These are phyloP conservation scores for Hypsizygus marmoreus DNA, from an alignment of 768 basidiomycete genomes.

Conservation along the genomic window DNA sequence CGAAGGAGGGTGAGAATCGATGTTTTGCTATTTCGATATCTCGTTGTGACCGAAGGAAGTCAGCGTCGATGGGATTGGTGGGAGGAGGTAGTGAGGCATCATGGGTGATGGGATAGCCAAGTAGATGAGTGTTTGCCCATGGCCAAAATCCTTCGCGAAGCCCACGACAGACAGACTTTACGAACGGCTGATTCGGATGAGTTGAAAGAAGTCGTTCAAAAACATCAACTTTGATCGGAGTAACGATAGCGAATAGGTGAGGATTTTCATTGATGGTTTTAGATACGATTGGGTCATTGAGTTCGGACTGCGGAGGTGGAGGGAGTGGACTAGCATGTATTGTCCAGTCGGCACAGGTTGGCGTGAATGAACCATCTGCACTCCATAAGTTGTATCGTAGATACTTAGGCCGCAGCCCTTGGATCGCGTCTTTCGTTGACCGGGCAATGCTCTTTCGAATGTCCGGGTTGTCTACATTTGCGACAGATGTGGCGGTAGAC, in stretches of 20 bases:
- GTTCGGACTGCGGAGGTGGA: constrained; percentile 10
- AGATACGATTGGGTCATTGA: constrained; percentile 14
- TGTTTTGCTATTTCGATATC: constrained; percentile 25
- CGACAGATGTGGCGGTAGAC: neutral
- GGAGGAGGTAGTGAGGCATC: constrained; percentile 19
- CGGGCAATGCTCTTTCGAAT: neutral
- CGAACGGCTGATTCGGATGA: constrained; percentile 45
- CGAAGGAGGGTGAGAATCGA: constrained; percentile 34
- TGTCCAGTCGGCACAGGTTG: constrained; percentile 19
- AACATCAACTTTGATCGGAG: constrained; percentile 20
- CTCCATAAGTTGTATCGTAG: neutral
- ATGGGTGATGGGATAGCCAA: constrained; percentile 17
- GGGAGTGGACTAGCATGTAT: constrained; percentile 15
- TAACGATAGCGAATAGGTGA: constrained; percentile 35
- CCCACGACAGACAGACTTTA: constrained; percentile 28
- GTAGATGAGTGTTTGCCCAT: constrained; percentile 25
- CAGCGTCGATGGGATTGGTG: constrained; percentile 3
- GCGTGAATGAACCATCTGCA: neutral
- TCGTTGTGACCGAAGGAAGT: constrained; percentile 27
- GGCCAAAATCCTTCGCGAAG: constrained; percentile 48
- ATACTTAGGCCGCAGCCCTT: neutral
- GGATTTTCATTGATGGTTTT: constrained; percentile 25
- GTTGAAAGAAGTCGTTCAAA: constrained; percentile 18
- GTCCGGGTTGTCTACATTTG: neutral
- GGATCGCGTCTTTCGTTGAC: neutral